Percentiles rank a stretch among this genome's conserved stretches.
Conservation (phyloP, 805 yeast species). For the Sungouiozyma intestinalis region DNA sequence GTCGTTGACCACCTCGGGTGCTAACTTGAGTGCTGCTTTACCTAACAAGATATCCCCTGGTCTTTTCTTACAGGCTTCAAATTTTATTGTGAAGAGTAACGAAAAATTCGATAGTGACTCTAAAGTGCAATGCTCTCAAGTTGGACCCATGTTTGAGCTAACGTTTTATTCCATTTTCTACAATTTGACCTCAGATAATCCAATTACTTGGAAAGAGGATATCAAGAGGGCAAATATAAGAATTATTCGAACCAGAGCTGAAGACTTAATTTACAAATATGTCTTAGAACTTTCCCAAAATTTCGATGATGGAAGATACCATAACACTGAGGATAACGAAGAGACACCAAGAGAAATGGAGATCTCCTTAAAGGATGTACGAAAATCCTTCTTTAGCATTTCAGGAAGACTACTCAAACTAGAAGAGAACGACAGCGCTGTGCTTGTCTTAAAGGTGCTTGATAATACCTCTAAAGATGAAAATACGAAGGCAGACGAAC, state of each 20-base stretch:
- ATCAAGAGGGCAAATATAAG: constrained; percentile 44
- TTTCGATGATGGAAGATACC: constrained; percentile 64
- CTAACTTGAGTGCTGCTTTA: constrained; percentile 40
- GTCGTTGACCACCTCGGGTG: constrained; percentile 60
- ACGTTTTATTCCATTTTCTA: constrained; percentile 55
- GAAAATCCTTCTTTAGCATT: constrained; percentile 54
- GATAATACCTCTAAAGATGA: constrained; percentile 10
- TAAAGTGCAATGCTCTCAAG: constrained; percentile 19
- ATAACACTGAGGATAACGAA: constrained; percentile 42
- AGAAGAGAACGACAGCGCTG: constrained; percentile 55
- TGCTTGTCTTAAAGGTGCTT: constrained; percentile 48
- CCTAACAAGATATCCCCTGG: constrained; percentile 53
- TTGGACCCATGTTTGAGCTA: constrained; percentile 53
- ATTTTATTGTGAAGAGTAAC: constrained; percentile 28
- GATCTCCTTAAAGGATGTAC: constrained; percentile 34
- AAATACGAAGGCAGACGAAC: constrained; percentile 11
- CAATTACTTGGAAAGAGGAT: constrained; percentile 66
- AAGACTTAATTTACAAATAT: constrained; percentile 30
- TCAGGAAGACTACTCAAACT: constrained; percentile 55
- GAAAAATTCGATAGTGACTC: not conserved
- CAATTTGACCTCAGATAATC: constrained; percentile 34
- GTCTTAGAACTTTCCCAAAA: constrained; percentile 41
- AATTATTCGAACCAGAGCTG: constrained; percentile 26
- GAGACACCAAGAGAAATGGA: constrained; percentile 26
- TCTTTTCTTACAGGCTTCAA: constrained; percentile 51